A percentile compares a stretch with the other conserved stretches of the same genome.
Conservation (phyloP, 2,329 filamentous ascomycete species). For the Thielaviopsis ethacetica region DNA sequence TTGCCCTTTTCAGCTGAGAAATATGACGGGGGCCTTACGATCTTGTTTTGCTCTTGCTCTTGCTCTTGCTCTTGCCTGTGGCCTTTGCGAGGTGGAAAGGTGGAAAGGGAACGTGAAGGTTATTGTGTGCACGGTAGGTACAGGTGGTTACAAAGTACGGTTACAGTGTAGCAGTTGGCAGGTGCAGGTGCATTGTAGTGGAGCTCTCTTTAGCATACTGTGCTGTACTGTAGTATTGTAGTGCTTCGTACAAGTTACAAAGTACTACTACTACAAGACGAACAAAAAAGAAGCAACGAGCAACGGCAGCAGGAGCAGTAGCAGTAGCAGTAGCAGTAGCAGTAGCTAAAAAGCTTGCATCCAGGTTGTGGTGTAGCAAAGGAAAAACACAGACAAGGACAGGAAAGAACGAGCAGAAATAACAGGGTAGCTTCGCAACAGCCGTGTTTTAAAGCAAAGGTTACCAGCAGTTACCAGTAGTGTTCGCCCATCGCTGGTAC, state of each 20-base stretch:
- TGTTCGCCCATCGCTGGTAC: too few species aligned
- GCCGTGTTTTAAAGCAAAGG: neutral
- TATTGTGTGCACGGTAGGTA: neutral
- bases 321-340: too few species aligned
- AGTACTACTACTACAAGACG: too few species aligned
- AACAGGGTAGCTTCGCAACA: neutral
- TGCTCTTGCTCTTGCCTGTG: too few species aligned
- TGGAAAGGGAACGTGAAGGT: neutral
- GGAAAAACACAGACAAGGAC: neutral
- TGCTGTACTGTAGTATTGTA: too few species aligned
- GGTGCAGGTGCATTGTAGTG: neutral
- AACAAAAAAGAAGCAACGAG: neutral
- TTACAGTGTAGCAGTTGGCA: neutral
- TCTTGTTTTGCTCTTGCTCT: too few species aligned
- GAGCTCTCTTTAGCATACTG: neutral
- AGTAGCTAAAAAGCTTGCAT: too few species aligned
- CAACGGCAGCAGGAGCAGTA: neutral
- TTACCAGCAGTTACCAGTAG: too few species aligned
- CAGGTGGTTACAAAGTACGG: neutral
- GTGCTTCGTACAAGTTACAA: too few species aligned
- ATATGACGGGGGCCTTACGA: neutral
- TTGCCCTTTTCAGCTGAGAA: too few species aligned
- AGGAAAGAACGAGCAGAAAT: neutral
- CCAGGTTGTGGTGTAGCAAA: too few species aligned
- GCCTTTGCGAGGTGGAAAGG: too few species aligned